These are phyloP conservation scores for Sugiyamaella chiloensis DNA, from an alignment of 805 yeast genomes.

Conservation along the genomic window DNA sequence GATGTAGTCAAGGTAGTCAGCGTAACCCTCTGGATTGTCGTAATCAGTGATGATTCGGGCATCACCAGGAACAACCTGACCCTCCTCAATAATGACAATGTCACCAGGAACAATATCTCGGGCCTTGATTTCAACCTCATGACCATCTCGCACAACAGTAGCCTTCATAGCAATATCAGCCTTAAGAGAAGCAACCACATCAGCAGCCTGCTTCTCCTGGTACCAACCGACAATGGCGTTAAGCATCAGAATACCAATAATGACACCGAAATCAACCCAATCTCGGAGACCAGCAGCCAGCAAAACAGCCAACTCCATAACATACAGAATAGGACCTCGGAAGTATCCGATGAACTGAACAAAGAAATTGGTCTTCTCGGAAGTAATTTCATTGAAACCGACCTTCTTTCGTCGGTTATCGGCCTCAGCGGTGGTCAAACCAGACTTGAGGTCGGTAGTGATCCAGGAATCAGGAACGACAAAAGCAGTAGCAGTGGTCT, in stretches of 20 bases:
- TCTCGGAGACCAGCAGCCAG: constrained; percentile 95
- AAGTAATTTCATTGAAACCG: constrained; percentile 86
- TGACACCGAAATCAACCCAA: constrained; percentile 99
- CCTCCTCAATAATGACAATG: constrained; percentile 86
- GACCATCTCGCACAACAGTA: constrained; percentile 79
- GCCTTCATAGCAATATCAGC: constrained; percentile 93
- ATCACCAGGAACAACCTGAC: constrained; percentile 90
- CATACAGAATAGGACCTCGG: constrained; percentile 92
- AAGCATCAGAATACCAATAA: constrained; percentile 79
- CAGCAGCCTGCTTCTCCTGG: constrained; percentile 97
- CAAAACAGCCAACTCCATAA: constrained; percentile 93
- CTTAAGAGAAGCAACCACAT: constrained; percentile 93
- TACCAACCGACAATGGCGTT: constrained; percentile 95
- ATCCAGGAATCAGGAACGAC: constrained; percentile 75
- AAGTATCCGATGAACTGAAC: constrained; percentile 81
- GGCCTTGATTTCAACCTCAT: constrained; percentile 69
- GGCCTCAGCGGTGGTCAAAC: constrained; percentile 76
- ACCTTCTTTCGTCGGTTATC: constrained; percentile 81
- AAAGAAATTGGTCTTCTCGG: constrained; percentile 76
- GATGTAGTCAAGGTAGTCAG: constrained; percentile 38
- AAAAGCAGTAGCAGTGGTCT: constrained; percentile 40
- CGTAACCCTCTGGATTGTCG: constrained; percentile 38
- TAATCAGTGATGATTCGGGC: constrained; percentile 59
- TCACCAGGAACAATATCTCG: constrained; percentile 94
- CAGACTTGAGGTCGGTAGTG: constrained; percentile 73